Evolutionary conservation across 2,329 filamentous ascomycete genomes (phyloP).

Genomic region (Colletotrichum sp.): DNA sequence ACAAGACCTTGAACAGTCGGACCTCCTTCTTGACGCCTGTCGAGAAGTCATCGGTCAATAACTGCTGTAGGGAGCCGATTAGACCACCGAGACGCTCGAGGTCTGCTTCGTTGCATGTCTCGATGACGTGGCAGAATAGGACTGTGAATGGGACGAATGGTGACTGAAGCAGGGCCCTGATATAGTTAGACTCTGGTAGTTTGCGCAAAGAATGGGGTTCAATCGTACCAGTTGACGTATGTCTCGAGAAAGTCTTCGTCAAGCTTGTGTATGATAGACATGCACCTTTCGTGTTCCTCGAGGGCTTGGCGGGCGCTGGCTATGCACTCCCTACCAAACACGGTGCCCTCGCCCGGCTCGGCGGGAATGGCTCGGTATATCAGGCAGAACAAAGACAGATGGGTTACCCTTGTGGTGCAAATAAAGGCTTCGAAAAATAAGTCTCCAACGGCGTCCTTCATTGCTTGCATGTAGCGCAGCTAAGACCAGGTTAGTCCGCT

Average conservation of each 20-base stretch:
- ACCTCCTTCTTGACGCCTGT: slow-evolving; percentile 18
- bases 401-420: slow-evolving; percentile 21
- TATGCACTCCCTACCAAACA: slow-evolving; percentile 27
- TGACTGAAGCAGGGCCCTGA: neutral
- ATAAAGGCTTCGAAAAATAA: slow-evolving; percentile 18
- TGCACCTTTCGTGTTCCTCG: slow-evolving; percentile 22
- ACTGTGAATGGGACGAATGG: slow-evolving; percentile 30
- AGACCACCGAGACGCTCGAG: slow-evolving; percentile 31
- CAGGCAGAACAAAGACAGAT: slow-evolving; percentile 27
- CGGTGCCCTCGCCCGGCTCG: slow-evolving; percentile 9
- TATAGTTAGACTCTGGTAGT: no score
- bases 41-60: neutral
- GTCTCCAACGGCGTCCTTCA: slow-evolving; percentile 5
- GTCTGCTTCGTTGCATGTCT: slow-evolving; percentile 45
- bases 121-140: slow-evolving; percentile 31
- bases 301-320: slow-evolving; percentile 24
- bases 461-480: neutral
- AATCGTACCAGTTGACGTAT: slow-evolving; percentile 19
- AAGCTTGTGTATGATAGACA: neutral
- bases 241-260: slow-evolving; percentile 1
- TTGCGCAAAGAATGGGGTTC: neutral
- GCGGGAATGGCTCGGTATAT: slow-evolving; percentile 29
- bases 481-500: neutral
- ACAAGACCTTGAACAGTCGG: slow-evolving; percentile 25
- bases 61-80: slow-evolving; percentile 17